Evolutionary conservation across 805 yeast genomes (phyloP).

Genomic region (Kurtzmaniella fragi): DNA sequence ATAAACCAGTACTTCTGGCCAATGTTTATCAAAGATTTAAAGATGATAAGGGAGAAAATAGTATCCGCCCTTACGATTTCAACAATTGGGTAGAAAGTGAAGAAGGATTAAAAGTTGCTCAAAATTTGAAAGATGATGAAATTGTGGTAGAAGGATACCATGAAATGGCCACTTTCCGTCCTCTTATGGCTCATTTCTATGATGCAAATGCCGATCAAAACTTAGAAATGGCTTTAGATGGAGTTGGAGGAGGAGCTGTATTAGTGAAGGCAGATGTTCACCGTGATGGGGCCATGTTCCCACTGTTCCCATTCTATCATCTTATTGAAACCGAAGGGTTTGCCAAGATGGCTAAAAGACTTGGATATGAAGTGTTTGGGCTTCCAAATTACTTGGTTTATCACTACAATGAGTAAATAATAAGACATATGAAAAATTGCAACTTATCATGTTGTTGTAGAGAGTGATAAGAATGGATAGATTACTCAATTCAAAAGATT

Average conservation of each 20-base stretch:
- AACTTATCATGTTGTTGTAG: neutral
- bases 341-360: conserved; percentile 94
- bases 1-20: conserved; percentile 85
- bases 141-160: conserved; percentile 92
- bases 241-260: conserved; percentile 97
- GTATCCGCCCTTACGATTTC: conserved; percentile 86
- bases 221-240: conserved; percentile 82
- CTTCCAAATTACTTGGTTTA: conserved; percentile 91
- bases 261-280: conserved; percentile 96
- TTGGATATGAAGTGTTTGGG: conserved; percentile 88
- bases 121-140: conserved; percentile 74
- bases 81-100: conserved; percentile 93
- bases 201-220: conserved; percentile 57
- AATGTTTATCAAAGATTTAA: conserved; percentile 85
- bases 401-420: conserved; percentile 71
- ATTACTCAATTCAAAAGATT: too few species aligned
- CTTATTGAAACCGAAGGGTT: conserved; percentile 97
- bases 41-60: conserved; percentile 49
- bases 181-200: conserved; percentile 87
- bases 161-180: conserved; percentile 90
- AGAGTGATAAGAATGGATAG: neutral
- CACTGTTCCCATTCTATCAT: conserved; percentile 95
- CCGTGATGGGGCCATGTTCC: conserved; percentile 99
- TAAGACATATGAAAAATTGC: neutral
- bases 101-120: conserved; percentile 72